phyloP scores from a whole-genome alignment of 192 early-diverging fungal genomes.

The Coemansia sp. region DNA sequence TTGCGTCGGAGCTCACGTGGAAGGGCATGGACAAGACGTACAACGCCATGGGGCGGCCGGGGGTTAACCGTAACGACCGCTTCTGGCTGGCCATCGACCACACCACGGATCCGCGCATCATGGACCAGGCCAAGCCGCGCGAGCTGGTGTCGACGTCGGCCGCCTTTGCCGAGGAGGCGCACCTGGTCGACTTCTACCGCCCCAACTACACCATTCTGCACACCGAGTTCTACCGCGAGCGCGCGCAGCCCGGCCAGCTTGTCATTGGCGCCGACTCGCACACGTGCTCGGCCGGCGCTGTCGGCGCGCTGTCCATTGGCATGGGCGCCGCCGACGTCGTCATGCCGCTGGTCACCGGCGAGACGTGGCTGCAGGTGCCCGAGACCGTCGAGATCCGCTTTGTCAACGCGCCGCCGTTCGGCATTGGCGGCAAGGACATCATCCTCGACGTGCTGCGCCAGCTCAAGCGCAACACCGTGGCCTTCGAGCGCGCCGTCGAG shows the following conservation, averaged over 20 bases:
- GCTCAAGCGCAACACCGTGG: conserved; percentile 80
- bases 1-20: conserved; percentile 80
- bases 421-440: conserved; percentile 78
- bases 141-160: conserved; percentile 64
- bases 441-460: conserved; percentile 75
- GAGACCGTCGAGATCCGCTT: conserved; percentile 77
- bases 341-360: conserved; percentile 78
- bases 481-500: conserved; percentile 74
- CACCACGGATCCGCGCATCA: conserved; percentile 72
- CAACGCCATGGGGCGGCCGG: conserved; percentile 69
- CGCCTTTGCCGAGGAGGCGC: conserved; percentile 65
- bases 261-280: conserved; percentile 81
- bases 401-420: conserved; percentile 65
- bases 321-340: conserved; percentile 79
- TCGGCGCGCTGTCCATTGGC: conserved; percentile 74
- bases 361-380: conserved; percentile 79
- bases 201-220: conserved; percentile 79
- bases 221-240: conserved; percentile 80
- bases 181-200: conserved; percentile 66
- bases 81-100: conserved; percentile 82
- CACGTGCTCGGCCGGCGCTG: conserved; percentile 75
- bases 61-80: conserved; percentile 71
- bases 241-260: conserved; percentile 75
- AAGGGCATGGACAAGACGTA: conserved; percentile 84
- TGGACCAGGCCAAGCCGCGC: conserved; percentile 63